phyloP scores from a whole-genome alignment of 345 rosid genomes.

The Populus deltoides region DNA sequence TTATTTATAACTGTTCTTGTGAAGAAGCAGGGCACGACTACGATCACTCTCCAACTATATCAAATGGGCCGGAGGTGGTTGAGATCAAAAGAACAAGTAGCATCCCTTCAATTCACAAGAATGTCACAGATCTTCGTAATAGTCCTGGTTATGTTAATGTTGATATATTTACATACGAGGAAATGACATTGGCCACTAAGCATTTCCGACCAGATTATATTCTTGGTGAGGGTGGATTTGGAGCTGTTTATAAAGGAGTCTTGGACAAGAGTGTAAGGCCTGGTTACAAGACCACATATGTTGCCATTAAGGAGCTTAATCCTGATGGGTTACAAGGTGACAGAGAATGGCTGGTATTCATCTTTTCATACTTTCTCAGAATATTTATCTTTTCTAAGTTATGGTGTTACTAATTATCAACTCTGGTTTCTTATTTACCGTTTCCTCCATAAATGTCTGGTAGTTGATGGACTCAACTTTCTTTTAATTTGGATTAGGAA shows the following conservation, averaged over 20 bases:
- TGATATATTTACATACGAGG: constrained; percentile 74
- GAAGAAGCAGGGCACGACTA: constrained; percentile 20
- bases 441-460: neutral
- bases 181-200: constrained; percentile 83
- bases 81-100: constrained; percentile 18
- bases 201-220: constrained; percentile 78
- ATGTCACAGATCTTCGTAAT: constrained; percentile 72
- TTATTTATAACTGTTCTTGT: neutral
- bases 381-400: neutral
- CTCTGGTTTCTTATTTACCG: neutral
- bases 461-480: neutral
- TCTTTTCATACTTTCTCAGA: constrained; percentile 13
- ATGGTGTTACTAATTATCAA: neutral
- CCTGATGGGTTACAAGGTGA: constrained; percentile 94
- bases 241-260: constrained; percentile 84
- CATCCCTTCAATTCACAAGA: constrained; percentile 38
- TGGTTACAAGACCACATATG: constrained; percentile 55
- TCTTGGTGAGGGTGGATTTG: constrained; percentile 96
- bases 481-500: neutral
- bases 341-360: constrained; percentile 93
- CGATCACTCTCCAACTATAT: constrained; percentile 8
- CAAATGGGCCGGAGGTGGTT: constrained; percentile 13
- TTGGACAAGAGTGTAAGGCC: constrained; percentile 62
- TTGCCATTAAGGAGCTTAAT: constrained; percentile 91
- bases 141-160: constrained; percentile 67